These are phyloP conservation scores for Withania somnifera DNA, from an alignment of 305 asterid genomes.

Conservation along the genomic window DNA sequence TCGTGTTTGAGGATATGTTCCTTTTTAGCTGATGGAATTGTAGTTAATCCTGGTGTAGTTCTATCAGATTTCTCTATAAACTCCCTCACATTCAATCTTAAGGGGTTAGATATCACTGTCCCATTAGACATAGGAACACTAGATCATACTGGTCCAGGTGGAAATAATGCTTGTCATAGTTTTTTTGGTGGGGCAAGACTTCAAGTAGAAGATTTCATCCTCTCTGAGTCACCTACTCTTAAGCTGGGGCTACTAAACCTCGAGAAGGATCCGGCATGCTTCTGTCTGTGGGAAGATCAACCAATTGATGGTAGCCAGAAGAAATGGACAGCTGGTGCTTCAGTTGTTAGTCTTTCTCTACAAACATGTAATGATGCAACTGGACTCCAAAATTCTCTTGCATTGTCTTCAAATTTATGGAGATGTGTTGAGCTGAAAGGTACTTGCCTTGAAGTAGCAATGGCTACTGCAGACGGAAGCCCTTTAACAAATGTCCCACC, in stretches of 20 bases:
- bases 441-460: slow-evolving; percentile 67
- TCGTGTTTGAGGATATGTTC: slow-evolving; percentile 93
- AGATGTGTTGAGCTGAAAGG: slow-evolving; percentile 82
- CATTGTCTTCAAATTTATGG: slow-evolving; percentile 46
- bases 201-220: slow-evolving; percentile 60
- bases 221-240: slow-evolving; percentile 78
- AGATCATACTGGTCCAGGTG: slow-evolving; percentile 23
- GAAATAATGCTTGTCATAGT: slow-evolving; percentile 29
- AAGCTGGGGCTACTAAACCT: slow-evolving; percentile 58
- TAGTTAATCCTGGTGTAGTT: slow-evolving; percentile 53
- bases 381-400: slow-evolving; percentile 22
- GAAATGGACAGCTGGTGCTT: slow-evolving; percentile 60
- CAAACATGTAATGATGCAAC: slow-evolving; percentile 38
- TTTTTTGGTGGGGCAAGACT: slow-evolving; percentile 87
- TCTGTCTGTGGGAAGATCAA: slow-evolving; percentile 90
- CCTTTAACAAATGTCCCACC: slow-evolving; percentile 85
- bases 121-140: slow-evolving; percentile 50
- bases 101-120: slow-evolving; percentile 65
- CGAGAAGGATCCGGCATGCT: slow-evolving; percentile 94
- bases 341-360: slow-evolving; percentile 64
- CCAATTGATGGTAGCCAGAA: slow-evolving; percentile 96
- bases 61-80: slow-evolving; percentile 69
- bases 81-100: slow-evolving; percentile 45
- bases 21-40: slow-evolving; percentile 89
- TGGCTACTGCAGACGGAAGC: slow-evolving; percentile 96